These are phyloP conservation scores for Paraphaeosphaeria sporulosa DNA, from an alignment of 2,329 filamentous ascomycete species.

Conservation along the genomic window DNA sequence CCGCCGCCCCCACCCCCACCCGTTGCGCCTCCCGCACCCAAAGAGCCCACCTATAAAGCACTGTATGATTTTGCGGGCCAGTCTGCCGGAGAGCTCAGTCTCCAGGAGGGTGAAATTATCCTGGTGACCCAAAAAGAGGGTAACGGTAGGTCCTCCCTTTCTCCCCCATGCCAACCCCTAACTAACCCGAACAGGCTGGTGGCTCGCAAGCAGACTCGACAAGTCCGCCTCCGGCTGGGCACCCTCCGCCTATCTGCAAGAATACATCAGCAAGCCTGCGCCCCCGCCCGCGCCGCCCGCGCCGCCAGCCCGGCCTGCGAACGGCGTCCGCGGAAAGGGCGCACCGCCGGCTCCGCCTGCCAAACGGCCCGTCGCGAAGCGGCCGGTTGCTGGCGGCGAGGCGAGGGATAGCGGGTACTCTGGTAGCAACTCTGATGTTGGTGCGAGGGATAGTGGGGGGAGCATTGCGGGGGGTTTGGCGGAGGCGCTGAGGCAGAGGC, in stretches of 20 bases:
- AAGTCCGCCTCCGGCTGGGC: slow-evolving; percentile 86
- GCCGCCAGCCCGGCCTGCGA: slow-evolving; percentile 62
- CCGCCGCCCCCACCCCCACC: slow-evolving; percentile 71
- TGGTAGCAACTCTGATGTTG: slow-evolving; percentile 47
- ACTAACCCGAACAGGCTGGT: slow-evolving; percentile 75
- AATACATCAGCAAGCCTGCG: slow-evolving; percentile 67
- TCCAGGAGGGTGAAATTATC: slow-evolving; percentile 81
- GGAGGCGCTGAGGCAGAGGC: slow-evolving; percentile 58
- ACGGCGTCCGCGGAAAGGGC: slow-evolving; percentile 67
- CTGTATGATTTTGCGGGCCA: slow-evolving; percentile 91
- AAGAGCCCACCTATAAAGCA: slow-evolving; percentile 84
- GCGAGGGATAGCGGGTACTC: slow-evolving; percentile 70
- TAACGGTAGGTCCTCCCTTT: slow-evolving; percentile 73
- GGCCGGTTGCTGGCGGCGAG: slow-evolving; percentile 70
- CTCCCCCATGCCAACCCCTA: slow-evolving; percentile 5
- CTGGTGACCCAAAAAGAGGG: slow-evolving; percentile 93
- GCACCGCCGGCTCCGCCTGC: slow-evolving; percentile 79
- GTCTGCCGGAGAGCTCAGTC: slow-evolving; percentile 82
- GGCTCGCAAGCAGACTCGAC: slow-evolving; percentile 80
- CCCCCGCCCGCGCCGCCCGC: slow-evolving; percentile 63
- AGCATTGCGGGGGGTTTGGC: slow-evolving; percentile 59
- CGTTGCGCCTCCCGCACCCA: slow-evolving; percentile 64
- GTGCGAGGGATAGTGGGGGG: slow-evolving; percentile 50
- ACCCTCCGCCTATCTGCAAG: slow-evolving; percentile 92
- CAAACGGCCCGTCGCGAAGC: slow-evolving; percentile 78